phyloP scores from a whole-genome alignment of 2,329 filamentous ascomycete species.

The Penicillium concentricum region DNA sequence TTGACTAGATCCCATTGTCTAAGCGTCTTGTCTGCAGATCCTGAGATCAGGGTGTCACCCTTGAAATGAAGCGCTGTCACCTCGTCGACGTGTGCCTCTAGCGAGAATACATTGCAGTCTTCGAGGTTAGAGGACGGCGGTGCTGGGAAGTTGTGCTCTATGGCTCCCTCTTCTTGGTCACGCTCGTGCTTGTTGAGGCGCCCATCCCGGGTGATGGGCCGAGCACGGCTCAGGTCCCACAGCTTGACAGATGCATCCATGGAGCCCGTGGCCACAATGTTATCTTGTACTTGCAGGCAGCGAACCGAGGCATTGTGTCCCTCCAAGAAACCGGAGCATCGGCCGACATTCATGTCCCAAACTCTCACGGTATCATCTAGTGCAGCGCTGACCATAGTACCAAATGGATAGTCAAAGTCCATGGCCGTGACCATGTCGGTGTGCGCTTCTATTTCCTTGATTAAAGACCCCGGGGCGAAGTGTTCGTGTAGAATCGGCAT shows the following conservation, averaged over 20 bases:
- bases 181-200: conserved; percentile 50
- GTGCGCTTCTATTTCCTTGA: conserved; percentile 86
- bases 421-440: conserved; percentile 83
- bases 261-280: conserved; percentile 89
- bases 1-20: conserved; percentile 97
- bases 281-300: conserved; percentile 90
- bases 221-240: conserved; percentile 90
- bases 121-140: conserved; percentile 72
- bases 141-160: conserved; percentile 60
- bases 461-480: conserved; percentile 82
- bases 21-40: conserved; percentile 94
- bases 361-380: conserved; percentile 92
- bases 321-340: conserved; percentile 87
- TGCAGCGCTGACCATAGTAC: conserved; percentile 87
- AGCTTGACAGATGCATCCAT: conserved; percentile 91
- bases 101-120: conserved; percentile 83
- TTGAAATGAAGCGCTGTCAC: conserved; percentile 91
- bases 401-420: conserved; percentile 97
- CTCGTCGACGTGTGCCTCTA: conserved; percentile 89
- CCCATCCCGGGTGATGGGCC: conserved; percentile 68
- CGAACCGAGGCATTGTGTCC: conserved; percentile 94
- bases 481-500: conserved; percentile 97
- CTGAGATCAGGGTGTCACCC: conserved; percentile 86
- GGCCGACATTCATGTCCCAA: conserved; percentile 92
- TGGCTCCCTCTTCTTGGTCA: conserved; percentile 45